A percentile compares a stretch with the other conserved stretches of the same genome.
These are phyloP conservation scores for Podaxis sp. DNA, from an alignment of 768 basidiomycete species.

Conservation along the genomic window DNA sequence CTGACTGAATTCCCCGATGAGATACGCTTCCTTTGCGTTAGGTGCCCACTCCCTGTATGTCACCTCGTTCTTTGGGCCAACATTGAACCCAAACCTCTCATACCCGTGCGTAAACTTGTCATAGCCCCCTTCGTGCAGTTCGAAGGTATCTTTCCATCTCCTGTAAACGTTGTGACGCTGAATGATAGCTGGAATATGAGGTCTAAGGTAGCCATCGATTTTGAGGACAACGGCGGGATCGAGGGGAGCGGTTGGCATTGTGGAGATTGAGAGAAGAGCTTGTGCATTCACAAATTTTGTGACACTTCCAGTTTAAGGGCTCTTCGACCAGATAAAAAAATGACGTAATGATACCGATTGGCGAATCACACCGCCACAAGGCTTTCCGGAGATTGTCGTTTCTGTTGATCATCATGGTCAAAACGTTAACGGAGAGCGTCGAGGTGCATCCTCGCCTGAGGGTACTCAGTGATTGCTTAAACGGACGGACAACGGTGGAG, in stretches of 20 bases:
- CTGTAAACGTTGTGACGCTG: conserved; percentile 65
- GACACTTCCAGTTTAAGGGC: background rate
- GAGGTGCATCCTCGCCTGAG: no score
- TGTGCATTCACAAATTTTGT: background rate
- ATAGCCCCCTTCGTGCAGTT: conserved; percentile 79
- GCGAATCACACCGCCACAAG: background rate
- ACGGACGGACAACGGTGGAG: no score
- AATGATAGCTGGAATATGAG: conserved; percentile 65
- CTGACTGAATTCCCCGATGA: conserved; percentile 98
- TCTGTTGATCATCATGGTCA: background rate
- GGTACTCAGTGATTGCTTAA: no score
- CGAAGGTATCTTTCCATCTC: conserved; percentile 74
- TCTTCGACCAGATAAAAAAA: conserved; percentile 1
- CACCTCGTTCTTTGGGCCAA: conserved; percentile 61
- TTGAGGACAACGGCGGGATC: conserved; percentile 54
- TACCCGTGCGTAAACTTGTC: conserved; percentile 80
- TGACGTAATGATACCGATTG: conserved; percentile 2
- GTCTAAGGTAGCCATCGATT: conserved; percentile 71
- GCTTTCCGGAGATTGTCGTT: no score
- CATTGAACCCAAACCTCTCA: conserved; percentile 73
- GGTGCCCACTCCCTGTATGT: conserved; percentile 97
- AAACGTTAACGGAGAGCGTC: no score
- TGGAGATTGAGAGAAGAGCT: conserved; percentile 8
- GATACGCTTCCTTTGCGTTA: conserved; percentile 70
- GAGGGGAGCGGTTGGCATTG: conserved; percentile 44